These are phyloP conservation scores for Urochloa ruziziensis DNA, from an alignment of 176 grass and related monocot species.

Conservation along the genomic window DNA sequence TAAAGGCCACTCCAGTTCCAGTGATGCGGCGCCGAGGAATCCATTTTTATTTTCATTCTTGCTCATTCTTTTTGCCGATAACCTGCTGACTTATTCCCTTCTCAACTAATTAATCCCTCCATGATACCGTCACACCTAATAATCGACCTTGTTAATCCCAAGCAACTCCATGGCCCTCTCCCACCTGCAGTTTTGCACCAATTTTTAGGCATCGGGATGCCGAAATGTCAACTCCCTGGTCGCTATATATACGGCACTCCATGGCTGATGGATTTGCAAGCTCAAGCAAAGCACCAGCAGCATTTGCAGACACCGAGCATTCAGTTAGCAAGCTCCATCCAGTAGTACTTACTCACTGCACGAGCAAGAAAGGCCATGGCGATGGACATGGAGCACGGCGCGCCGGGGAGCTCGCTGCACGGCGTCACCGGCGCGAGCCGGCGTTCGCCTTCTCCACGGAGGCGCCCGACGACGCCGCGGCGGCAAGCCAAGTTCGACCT, in stretches of 20 bases:
- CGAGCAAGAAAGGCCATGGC: not conserved
- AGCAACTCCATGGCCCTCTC: not conserved
- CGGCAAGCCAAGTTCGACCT: slow-evolving; percentile 47
- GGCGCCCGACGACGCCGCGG: not conserved
- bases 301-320: not conserved
- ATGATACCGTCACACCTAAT: not conserved
- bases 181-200: not conserved
- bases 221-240: not conserved
- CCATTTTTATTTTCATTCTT: not conserved
- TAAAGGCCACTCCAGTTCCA: not conserved
- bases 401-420: slow-evolving; percentile 62
- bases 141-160: not conserved
- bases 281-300: not conserved
- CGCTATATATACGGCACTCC: not conserved
- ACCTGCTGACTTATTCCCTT: too few species aligned
- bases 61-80: not conserved
- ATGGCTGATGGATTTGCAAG: not conserved
- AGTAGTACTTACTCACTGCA: too few species aligned
- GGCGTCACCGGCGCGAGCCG: slow-evolving; percentile 58
- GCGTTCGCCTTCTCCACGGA: slow-evolving; percentile 40
- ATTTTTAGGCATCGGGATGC: not conserved
- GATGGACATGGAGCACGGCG: not conserved
- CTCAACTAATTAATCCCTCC: too few species aligned
- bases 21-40: slow-evolving; percentile 64
- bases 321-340: too few species aligned